These are phyloP conservation scores for Dalbergia oliveri DNA, from an alignment of 306 rosid genomes.

Conservation along the genomic window DNA sequence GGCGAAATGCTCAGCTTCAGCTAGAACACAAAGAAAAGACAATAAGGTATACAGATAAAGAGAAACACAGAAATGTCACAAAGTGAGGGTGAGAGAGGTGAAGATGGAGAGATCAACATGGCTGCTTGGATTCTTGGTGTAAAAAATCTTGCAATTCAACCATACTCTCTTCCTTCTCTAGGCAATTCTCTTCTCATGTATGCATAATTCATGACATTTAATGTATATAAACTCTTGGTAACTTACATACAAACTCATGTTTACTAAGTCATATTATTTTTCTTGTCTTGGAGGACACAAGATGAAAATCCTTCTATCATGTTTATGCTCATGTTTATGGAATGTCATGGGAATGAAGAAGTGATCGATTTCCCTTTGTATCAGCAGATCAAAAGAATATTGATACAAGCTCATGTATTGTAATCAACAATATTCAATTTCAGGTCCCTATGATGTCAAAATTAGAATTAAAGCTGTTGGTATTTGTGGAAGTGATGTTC, in stretches of 20 bases:
- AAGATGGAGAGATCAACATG: constrained; percentile 43
- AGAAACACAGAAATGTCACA: constrained; percentile 39
- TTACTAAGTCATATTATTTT: background rate
- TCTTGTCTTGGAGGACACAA: background rate
- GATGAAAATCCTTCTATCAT: background rate
- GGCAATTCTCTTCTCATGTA: constrained; percentile 3
- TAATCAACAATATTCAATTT: constrained; percentile 2
- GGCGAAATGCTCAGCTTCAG: background rate
- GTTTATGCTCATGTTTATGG: background rate
- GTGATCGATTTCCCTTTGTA: background rate
- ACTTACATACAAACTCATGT: too few species aligned
- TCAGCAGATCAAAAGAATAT: background rate
- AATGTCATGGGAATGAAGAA: background rate
- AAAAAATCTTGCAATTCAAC: constrained; percentile 32
- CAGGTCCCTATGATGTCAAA: constrained; percentile 82
- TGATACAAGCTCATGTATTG: background rate
- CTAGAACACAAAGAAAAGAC: background rate
- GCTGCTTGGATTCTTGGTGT: constrained; percentile 52
- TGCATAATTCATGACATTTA: background rate
- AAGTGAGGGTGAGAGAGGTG: background rate
- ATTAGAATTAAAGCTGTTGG: constrained; percentile 92
- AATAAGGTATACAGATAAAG: background rate
- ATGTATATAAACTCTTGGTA: too few species aligned
- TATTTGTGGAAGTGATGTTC: constrained; percentile 96
- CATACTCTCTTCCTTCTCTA: constrained; percentile 41